These are phyloP conservation scores for Apodospora peruviana DNA, from an alignment of 495 filamentous ascomycete genomes.

Conservation along the genomic window DNA sequence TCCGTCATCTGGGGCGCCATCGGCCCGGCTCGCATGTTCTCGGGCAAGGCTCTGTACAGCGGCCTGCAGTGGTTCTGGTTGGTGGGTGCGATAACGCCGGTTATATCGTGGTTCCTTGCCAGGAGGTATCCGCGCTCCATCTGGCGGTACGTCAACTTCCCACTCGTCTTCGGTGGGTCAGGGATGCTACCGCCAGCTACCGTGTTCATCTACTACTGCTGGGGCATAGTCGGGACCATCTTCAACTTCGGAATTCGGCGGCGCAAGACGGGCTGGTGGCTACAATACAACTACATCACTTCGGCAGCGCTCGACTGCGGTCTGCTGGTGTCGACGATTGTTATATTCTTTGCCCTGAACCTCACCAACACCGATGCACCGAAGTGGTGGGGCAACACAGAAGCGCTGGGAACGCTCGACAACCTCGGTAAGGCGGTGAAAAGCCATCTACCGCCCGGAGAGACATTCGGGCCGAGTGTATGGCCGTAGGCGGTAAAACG, in stretches of 20 bases:
- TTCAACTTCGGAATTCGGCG: slow-evolving; percentile 64
- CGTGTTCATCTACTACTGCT: slow-evolving; percentile 60
- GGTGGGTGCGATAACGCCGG: slow-evolving; percentile 52
- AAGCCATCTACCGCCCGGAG: slow-evolving; percentile 23
- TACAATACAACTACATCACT: slow-evolving; percentile 73
- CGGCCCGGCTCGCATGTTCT: slow-evolving; percentile 53
- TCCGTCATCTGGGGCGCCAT: slow-evolving; percentile 48
- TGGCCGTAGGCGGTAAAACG: slow-evolving; percentile 28
- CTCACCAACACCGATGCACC: slow-evolving; percentile 48
- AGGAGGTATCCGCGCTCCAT: slow-evolving; percentile 52
- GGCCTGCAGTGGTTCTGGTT: slow-evolving; percentile 65
- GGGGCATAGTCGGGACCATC: slow-evolving; percentile 60
- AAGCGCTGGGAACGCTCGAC: slow-evolving; percentile 36
- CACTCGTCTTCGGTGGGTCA: slow-evolving; percentile 62
- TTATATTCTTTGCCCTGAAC: slow-evolving; percentile 66
- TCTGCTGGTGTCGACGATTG: slow-evolving; percentile 57
- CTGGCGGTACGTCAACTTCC: slow-evolving; percentile 57
- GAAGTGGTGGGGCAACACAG: slow-evolving; percentile 62
- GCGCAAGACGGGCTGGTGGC: slow-evolving; percentile 64
- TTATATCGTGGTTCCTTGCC: slow-evolving; percentile 56
- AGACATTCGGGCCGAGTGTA: slow-evolving; percentile 41
- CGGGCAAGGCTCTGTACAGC: slow-evolving; percentile 55
- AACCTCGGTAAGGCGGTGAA: slow-evolving; percentile 28
- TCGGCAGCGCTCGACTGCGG: slow-evolving; percentile 68
- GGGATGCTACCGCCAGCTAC: slow-evolving; percentile 59